Base-by-base conservation (phyloP, 805 yeast genomes). In the Monosporozyma yasuniensis region DNA sequence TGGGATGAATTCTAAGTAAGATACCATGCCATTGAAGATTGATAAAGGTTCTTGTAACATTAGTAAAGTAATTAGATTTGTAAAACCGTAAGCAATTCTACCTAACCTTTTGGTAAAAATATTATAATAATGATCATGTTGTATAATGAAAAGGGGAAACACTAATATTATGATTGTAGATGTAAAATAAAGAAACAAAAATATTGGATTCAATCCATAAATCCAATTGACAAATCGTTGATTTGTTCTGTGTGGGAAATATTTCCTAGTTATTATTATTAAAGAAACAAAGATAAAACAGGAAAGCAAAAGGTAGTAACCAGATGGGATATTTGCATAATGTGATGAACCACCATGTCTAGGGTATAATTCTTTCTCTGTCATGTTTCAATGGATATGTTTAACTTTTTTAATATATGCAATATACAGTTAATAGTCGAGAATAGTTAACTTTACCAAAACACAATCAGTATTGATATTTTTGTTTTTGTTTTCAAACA, bases 291-390 rank as follows among this genome's bases (percentile, higher is more conserved):
- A 78, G 0, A 69, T 43, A 0, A 73, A 44, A 1, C 81, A 68
- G 3, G 78, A 49, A 0, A 67, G 57, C 6, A 83, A 61, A 0
- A 80, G 62, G 11, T 74, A 56, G 56, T 79, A 78, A 0, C 91
- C 93, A 58, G 78, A 84, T 46, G 75, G 74, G 44, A 81, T 57
- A 59, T 84, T 84, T 41, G 75, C 76, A 49, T 56, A 72, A 59
- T 84, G 89, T 14, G 39, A 35, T 37, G 73, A 73, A 23, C 63
- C 61, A 12, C 74, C 79, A 57, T 81, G 87, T 38, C 87, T 66
- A n/a, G 22, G 39, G 12, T 9, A 35, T 14, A 35, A 32, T 32
- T 32, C 35, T 11, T 32, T 32, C 16, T 32, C 35, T 3, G 14
- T 32, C 35, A 32, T 32, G 2, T 7, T 12, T 32, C 16, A 32